A percentile compares a stretch with the other conserved stretches of the same genome.
Evolutionary conservation across 345 rosid species (phyloP).

Genomic region (Nasturtium officinale): DNA sequence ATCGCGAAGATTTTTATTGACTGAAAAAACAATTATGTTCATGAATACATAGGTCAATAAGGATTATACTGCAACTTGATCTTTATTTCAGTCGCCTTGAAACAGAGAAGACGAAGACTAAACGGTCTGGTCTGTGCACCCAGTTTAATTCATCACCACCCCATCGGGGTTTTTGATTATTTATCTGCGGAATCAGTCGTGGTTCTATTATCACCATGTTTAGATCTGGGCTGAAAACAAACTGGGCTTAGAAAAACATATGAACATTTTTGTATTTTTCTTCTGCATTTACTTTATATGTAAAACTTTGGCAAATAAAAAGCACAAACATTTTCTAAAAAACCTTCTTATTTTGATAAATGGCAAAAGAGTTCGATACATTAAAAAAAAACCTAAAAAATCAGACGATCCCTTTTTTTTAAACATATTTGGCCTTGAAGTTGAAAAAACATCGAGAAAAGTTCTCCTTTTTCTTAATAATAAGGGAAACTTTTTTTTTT

Average conservation of each 20-base stretch:
- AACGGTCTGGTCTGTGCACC: not conserved
- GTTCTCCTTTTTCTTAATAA: not conserved
- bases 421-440: not conserved
- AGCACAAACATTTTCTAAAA: too few relatives aligned
- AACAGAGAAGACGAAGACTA: not conserved
- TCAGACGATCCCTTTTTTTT: not conserved
- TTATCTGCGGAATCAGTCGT: too few relatives aligned
- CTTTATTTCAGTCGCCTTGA: too few relatives aligned
- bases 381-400: not conserved
- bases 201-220: not conserved
- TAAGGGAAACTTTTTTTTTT: not conserved
- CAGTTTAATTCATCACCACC: not conserved
- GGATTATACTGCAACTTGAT: not conserved
- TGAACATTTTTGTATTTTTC: not conserved
- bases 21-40: not conserved
- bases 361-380: not conserved
- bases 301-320: too few relatives aligned
- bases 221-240: not conserved
- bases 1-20: too few relatives aligned
- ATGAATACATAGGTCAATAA: not conserved
- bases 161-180: not conserved
- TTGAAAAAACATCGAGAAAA: not conserved
- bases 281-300: not conserved
- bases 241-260: not conserved
- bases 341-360: not conserved